Evolutionary conservation across 2,329 filamentous ascomycete genomes (phyloP).

Genomic region (Paecilomyces sp.): DNA sequence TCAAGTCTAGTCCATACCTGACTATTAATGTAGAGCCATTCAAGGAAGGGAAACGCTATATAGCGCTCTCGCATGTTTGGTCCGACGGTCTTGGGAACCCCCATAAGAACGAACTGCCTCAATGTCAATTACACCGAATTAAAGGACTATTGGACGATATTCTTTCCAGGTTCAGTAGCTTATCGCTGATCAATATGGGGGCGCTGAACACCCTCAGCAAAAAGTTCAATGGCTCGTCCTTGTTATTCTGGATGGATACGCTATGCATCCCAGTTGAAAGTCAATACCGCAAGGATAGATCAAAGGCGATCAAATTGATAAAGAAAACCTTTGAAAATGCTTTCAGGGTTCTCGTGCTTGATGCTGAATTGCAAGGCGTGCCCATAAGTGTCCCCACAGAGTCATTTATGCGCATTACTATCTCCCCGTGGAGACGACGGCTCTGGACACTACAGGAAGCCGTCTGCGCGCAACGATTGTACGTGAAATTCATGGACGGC

Average conservation of each 20-base stretch:
- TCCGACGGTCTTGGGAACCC: conserved; percentile 1
- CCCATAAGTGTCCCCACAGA: neutral
- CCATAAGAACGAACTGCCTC: neutral
- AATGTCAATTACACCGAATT: neutral
- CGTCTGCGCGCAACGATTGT: neutral
- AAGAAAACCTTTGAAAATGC: neutral
- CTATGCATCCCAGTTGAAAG: neutral
- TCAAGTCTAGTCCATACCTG: neutral
- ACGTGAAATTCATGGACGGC: conserved; percentile 1
- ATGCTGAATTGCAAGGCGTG: neutral
- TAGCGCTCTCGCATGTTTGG: conserved; percentile 1
- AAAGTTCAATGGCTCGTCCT: neutral
- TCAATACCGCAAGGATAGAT: neutral
- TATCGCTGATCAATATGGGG: neutral
- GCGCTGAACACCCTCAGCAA: neutral
- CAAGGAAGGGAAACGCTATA: neutral
- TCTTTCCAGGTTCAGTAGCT: neutral
- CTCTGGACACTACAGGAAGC: conserved; percentile 1
- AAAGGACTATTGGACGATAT: neutral
- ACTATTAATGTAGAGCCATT: neutral
- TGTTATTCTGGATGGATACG: neutral
- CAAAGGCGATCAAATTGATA: neutral
- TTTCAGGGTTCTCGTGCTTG: neutral
- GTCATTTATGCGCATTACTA: conserved; percentile 1
- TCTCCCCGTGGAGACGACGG: conserved; percentile 1